Evolutionary conservation across 1,284 basidiomycete genomes (phyloP).

Genomic region (Leccinum subspadiceum): DNA sequence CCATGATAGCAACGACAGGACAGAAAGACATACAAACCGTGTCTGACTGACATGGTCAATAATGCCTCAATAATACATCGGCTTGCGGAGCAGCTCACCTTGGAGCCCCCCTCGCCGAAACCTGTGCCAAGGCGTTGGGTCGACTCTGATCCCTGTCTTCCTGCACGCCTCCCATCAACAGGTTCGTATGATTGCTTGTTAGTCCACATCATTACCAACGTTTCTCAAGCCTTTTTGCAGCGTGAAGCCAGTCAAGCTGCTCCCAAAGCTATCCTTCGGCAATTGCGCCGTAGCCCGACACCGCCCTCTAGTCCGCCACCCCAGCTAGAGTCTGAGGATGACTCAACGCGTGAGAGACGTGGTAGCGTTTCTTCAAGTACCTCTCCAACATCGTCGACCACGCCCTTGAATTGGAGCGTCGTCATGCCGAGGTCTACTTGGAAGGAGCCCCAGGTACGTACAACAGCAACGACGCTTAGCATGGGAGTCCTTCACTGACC

Average conservation of each 20-base stretch:
- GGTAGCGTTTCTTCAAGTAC: constrained; percentile 31
- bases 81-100: constrained; percentile 37
- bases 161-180: constrained; percentile 62
- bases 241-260: constrained; percentile 61
- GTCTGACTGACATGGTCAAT: constrained; percentile 46
- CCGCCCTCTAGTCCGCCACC: constrained; percentile 28
- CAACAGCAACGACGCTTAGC: background rate
- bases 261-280: constrained; percentile 51
- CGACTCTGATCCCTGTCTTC: constrained; percentile 56
- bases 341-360: constrained; percentile 22
- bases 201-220: constrained; percentile 19
- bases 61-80: constrained; percentile 48
- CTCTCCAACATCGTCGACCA: constrained; percentile 32
- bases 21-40: constrained; percentile 1
- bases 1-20: constrained; percentile 12
- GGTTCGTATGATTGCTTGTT: constrained; percentile 40
- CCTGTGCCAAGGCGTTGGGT: constrained; percentile 37
- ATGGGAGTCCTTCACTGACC: background rate
- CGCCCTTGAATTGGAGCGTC: constrained; percentile 26
- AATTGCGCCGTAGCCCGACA: constrained; percentile 43
- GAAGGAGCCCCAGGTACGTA: constrained; percentile 62
- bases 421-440: constrained; percentile 31
- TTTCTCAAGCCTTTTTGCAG: constrained; percentile 56
- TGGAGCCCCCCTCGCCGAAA: constrained; percentile 14
- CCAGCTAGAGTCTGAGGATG: constrained; percentile 16